phyloP scores from a whole-genome alignment of 306 rosid species.

The Elaeagnus macrophylla region DNA sequence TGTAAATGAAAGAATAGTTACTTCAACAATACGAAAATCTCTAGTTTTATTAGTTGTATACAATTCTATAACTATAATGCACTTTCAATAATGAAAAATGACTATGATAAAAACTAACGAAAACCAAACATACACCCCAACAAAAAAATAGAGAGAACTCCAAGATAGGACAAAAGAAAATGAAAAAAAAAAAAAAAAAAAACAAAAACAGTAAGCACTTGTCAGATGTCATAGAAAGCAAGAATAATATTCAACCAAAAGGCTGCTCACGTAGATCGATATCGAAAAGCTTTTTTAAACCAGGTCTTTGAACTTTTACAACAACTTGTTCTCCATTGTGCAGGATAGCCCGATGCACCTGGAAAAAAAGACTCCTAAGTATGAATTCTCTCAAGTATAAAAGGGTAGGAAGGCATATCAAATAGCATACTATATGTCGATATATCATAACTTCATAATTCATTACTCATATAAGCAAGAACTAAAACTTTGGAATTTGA shows the following conservation, averaged over 20 bases:
- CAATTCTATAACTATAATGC: background rate
- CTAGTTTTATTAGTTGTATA: background rate
- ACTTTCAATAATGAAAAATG: background rate
- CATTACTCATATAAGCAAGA: background rate
- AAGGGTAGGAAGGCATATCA: background rate
- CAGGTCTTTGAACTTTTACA: conserved; percentile 91
- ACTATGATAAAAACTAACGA: background rate
- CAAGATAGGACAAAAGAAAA: background rate
- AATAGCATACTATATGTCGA: conserved; percentile 1
- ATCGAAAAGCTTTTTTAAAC: conserved; percentile 91
- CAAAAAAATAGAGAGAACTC: too few species aligned
- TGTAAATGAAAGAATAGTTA: background rate
- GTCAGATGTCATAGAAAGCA: conserved; percentile 9
- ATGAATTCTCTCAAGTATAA: conserved; percentile 7
- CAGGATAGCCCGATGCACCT: conserved; percentile 90
- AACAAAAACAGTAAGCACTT: background rate
- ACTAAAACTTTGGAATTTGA: background rate
- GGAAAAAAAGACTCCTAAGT: conserved; percentile 13
- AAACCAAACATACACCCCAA: too few species aligned
- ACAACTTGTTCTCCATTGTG: conserved; percentile 91
- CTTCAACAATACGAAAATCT: background rate
- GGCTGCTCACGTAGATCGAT: conserved; percentile 75
- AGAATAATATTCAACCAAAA: conserved; percentile 3
- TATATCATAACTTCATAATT: background rate
- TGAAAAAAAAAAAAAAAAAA: background rate